Conservation (phyloP, 768 basidiomycete genomes). For the Suillus fuscotomentosus region DNA sequence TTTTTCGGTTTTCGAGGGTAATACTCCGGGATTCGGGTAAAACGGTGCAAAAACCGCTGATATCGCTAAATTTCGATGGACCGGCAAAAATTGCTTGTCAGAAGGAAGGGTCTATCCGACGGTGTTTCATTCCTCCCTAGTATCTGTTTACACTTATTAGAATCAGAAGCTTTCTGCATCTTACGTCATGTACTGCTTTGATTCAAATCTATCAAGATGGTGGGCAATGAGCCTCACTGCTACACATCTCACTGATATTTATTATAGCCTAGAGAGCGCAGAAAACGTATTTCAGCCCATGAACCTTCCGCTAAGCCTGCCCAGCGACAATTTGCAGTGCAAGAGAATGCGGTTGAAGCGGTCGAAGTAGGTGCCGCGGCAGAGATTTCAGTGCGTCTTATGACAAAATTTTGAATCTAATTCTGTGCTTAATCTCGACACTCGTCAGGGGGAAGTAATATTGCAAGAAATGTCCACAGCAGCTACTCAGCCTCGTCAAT, state of each 20-base stretch:
- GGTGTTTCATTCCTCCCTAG: background rate
- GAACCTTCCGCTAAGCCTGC: slow-evolving; percentile 48
- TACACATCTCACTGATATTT: slow-evolving; percentile 11
- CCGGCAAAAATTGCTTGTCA: no score
- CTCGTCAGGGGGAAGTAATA: background rate
- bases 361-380: slow-evolving; percentile 43
- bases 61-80: background rate
- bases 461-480: slow-evolving; percentile 34
- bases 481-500: slow-evolving; percentile 25
- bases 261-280: slow-evolving; percentile 34
- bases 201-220: slow-evolving; percentile 16
- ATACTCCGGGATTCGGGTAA: background rate
- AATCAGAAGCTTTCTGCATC: background rate
- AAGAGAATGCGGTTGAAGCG: slow-evolving; percentile 47
- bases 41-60: background rate
- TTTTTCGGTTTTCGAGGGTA: background rate
- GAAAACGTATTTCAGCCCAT: slow-evolving; percentile 46
- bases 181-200: background rate
- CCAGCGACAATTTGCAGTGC: slow-evolving; percentile 49
- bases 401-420: background rate
- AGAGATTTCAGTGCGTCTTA: slow-evolving; percentile 41
- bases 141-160: background rate
- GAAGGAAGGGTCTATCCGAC: no score
- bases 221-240: slow-evolving; percentile 9
- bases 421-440: background rate